phyloP scores from a whole-genome alignment of 352 stramenopile genomes.

The Globisporangium viniferum region DNA sequence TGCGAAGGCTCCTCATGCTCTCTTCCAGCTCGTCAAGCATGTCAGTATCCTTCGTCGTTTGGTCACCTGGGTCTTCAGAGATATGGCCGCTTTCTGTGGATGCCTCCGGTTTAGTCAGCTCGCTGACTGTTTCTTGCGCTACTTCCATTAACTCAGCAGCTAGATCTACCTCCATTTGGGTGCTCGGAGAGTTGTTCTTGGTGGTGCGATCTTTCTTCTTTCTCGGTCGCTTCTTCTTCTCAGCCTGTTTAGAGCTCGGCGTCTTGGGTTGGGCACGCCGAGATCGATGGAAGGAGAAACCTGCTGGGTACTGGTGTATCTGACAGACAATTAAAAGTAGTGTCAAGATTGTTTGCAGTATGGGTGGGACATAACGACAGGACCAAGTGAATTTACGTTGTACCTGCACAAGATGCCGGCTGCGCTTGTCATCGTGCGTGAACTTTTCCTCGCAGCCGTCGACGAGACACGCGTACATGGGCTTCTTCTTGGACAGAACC shows the following conservation, averaged over 20 bases:
- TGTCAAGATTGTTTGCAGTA: neutral
- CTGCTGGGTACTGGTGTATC: slow-evolving; percentile 40
- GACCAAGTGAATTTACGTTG: neutral
- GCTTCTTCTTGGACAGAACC: slow-evolving; percentile 54
- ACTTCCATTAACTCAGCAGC: neutral
- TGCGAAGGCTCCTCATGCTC: slow-evolving; percentile 26
- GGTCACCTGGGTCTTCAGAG: neutral
- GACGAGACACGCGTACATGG: slow-evolving; percentile 56
- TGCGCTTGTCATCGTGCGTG: slow-evolving; percentile 51
- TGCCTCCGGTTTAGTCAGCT: neutral
- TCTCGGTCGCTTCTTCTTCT: slow-evolving; percentile 30
- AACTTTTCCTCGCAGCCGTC: slow-evolving; percentile 46
- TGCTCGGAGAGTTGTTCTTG: neutral
- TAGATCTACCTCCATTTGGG: slow-evolving; percentile 26
- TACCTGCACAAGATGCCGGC: slow-evolving; percentile 31
- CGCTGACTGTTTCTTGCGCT: neutral
- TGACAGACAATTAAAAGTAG: neutral
- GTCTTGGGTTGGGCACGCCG: slow-evolving; percentile 3
- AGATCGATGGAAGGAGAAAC: slow-evolving; percentile 37
- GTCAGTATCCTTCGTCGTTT: slow-evolving; percentile 16
- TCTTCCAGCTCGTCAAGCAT: slow-evolving; percentile 26
- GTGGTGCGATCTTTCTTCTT: slow-evolving; percentile 23
- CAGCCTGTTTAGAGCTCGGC: slow-evolving; percentile 12
- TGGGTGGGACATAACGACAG: neutral
- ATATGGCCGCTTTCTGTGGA: neutral